These are phyloP conservation scores for Dothideomycetes sp. DNA, from an alignment of 2,329 filamentous ascomycete species.

Conservation along the genomic window DNA sequence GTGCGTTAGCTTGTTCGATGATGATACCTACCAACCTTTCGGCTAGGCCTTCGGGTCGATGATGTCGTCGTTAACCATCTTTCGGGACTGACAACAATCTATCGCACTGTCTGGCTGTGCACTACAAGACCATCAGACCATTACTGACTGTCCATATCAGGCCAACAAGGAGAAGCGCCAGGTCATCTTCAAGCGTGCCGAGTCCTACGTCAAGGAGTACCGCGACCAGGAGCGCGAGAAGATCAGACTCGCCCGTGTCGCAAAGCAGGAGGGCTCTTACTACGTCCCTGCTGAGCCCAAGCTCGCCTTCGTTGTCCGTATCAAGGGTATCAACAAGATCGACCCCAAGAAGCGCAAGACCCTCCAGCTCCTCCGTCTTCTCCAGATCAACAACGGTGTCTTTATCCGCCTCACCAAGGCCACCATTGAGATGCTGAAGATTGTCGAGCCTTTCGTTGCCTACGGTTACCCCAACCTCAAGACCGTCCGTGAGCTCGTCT, in stretches of 20 bases:
- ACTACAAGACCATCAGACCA: neutral
- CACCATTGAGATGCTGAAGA: conserved; percentile 91
- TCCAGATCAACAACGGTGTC: conserved; percentile 99
- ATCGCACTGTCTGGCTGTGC: conserved; percentile 1
- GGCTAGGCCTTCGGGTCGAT: conserved; percentile 91
- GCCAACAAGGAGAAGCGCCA: conserved; percentile 97
- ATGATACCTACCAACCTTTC: conserved; percentile 78
- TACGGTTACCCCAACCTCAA: conserved; percentile 99
- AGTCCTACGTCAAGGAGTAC: conserved; percentile 99
- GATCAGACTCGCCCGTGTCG: conserved; percentile 79
- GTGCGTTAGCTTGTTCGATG: conserved; percentile 40
- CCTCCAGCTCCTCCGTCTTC: conserved; percentile 95
- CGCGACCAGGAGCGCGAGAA: conserved; percentile 97
- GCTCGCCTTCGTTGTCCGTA: conserved; percentile 95
- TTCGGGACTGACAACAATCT: conserved; percentile 77
- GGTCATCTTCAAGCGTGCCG: conserved; percentile 99
- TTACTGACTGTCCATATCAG: conserved; percentile 40
- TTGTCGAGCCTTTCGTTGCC: conserved; percentile 97
- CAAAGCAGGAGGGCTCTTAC: conserved; percentile 87
- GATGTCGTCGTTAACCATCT: conserved; percentile 99
- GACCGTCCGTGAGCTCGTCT: conserved; percentile 96
- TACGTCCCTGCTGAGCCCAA: conserved; percentile 92
- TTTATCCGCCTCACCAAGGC: conserved; percentile 98
- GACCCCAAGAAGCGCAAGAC: conserved; percentile 99
- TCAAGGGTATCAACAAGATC: conserved; percentile 99